Evolutionary conservation across 2,329 filamentous ascomycete species (phyloP).

Genomic region (Dryadomyces quercus-mongolicae): DNA sequence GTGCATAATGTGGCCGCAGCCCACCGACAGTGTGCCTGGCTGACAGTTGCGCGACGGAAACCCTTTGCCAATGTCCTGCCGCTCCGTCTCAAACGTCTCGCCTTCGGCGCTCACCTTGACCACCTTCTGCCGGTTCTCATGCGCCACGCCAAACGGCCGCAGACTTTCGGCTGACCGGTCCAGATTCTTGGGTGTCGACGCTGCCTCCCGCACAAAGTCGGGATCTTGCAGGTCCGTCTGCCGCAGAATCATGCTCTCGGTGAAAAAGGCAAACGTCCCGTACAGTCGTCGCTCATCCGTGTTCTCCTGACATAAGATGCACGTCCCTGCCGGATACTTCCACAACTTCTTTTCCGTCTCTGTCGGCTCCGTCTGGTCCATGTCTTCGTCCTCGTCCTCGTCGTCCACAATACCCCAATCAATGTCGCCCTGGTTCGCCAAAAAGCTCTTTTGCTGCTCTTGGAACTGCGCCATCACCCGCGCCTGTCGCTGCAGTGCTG

Average conservation of each 20-base stretch:
- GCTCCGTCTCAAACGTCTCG: conserved; percentile 57
- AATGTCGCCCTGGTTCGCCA: conserved; percentile 76
- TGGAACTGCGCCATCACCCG: conserved; percentile 97
- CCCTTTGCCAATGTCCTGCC: conserved; percentile 78
- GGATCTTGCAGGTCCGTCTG: conserved; percentile 74
- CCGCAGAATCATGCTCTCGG: conserved; percentile 73
- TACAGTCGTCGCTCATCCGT: conserved; percentile 81
- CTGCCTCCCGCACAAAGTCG: conserved; percentile 75
- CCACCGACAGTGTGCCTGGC: conserved; percentile 71
- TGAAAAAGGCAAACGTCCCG: conserved; percentile 84
- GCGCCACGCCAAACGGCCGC: conserved; percentile 81
- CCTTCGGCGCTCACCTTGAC: conserved; percentile 66
- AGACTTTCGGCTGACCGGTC: conserved; percentile 75
- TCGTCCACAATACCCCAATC: conserved; percentile 84
- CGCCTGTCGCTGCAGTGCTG: conserved; percentile 79
- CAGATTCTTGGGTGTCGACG: conserved; percentile 65
- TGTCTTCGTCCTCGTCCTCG: conserved; percentile 42
- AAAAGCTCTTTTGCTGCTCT: conserved; percentile 89
- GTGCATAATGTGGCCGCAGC: conserved; percentile 98
- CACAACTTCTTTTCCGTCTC: conserved; percentile 57
- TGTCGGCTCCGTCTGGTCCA: conserved; percentile 12
- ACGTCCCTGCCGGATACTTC: conserved; percentile 87
- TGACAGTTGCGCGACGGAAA: conserved; percentile 59
- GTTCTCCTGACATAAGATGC: conserved; percentile 93
- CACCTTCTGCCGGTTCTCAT: conserved; percentile 69